These are phyloP conservation scores for Leptographium radiaticola DNA, from an alignment of 2,329 filamentous ascomycete species.

Conservation along the genomic window DNA sequence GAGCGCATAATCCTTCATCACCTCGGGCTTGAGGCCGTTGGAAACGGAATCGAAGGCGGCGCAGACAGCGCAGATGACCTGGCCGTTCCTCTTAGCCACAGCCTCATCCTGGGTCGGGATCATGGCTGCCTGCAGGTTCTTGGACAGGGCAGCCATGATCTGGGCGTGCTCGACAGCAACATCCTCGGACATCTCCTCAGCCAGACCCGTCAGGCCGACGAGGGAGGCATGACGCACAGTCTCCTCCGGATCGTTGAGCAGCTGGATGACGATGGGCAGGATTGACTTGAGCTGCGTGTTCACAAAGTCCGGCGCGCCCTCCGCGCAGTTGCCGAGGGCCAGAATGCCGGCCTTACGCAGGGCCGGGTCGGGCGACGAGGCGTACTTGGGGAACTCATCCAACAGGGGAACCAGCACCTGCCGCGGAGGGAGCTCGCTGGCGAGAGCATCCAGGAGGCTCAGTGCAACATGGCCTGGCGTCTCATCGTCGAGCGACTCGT, in stretches of 20 bases:
- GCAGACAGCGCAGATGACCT: constrained; percentile 81
- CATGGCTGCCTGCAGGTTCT: constrained; percentile 76
- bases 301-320: constrained; percentile 95
- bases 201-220: constrained; percentile 76
- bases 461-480: constrained; percentile 78
- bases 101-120: constrained; percentile 48
- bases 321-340: constrained; percentile 83
- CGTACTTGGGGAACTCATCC: constrained; percentile 72
- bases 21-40: constrained; percentile 67
- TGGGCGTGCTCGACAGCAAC: constrained; percentile 73
- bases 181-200: constrained; percentile 87
- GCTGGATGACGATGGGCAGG: constrained; percentile 69
- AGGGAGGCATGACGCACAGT: constrained; percentile 79
- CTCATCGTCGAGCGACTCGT: constrained; percentile 70
- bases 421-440: constrained; percentile 77
- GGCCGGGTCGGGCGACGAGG: constrained; percentile 58
- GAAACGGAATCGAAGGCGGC: constrained; percentile 85
- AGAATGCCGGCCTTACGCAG: constrained; percentile 84
- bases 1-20: constrained; percentile 69
- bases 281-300: constrained; percentile 81
- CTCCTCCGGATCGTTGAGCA: constrained; percentile 73
- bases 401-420: constrained; percentile 90
- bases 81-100: constrained; percentile 60
- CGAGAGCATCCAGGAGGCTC: constrained; percentile 76
- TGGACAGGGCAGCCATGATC: constrained; percentile 71